phyloP scores from a whole-genome alignment of 148 eudicot genomes.

The Rhododendron williamsianum region DNA sequence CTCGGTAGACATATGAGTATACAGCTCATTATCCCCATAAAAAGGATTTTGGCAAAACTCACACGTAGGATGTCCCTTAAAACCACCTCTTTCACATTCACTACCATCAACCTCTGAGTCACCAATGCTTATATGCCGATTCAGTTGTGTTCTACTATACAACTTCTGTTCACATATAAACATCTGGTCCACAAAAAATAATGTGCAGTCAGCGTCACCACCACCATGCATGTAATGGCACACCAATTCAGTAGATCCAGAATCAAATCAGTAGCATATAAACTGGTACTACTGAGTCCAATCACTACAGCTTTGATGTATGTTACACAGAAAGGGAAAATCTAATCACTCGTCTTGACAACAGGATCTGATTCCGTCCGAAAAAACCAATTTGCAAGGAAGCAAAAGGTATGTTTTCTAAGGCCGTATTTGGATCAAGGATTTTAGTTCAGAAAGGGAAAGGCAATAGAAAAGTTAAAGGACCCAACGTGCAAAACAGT shows the following conservation, averaged over 20 bases:
- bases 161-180: conserved; percentile 93
- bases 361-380: neutral
- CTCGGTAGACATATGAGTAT: conserved; percentile 69
- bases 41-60: conserved; percentile 76
- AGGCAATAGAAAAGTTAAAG: neutral
- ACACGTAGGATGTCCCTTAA: conserved; percentile 77
- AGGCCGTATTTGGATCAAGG: neutral
- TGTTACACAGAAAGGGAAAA: neutral
- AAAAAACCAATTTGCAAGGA: neutral
- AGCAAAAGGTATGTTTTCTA: neutral
- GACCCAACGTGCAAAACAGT: neutral
- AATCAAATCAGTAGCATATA: neutral
- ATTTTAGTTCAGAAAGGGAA: neutral
- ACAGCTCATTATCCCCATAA: conserved; percentile 86
- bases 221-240: neutral
- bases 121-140: conserved; percentile 69
- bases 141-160: conserved; percentile 64
- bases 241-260: neutral
- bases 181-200: conserved; percentile 34
- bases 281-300: neutral
- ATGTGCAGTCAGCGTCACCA: neutral
- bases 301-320: neutral
- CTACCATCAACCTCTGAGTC: conserved; percentile 86
- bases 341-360: neutral
- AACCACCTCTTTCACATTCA: conserved; percentile 90